phyloP scores from a whole-genome alignment of 495 filamentous ascomycete species.

The Penicillium egyptiacum region DNA sequence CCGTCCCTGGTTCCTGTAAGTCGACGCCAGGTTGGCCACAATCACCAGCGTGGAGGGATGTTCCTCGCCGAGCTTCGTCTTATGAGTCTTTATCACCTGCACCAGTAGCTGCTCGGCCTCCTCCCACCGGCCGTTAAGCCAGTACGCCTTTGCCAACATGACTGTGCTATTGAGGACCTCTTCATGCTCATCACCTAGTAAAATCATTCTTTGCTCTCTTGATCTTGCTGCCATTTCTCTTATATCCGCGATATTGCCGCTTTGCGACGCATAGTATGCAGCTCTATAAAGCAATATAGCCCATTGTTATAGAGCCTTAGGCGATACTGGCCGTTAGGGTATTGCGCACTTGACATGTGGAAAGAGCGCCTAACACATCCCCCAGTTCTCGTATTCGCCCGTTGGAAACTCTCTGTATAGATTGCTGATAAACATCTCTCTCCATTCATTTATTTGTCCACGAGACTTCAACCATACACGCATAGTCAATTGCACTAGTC shows the following conservation, averaged over 20 bases:
- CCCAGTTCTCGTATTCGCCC: slow-evolving; percentile 9
- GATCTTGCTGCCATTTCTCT: not conserved
- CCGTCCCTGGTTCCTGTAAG: not conserved
- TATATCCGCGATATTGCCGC: not conserved
- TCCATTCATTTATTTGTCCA: slow-evolving; percentile 31
- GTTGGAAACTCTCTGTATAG: not conserved
- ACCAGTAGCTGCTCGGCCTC: slow-evolving; percentile 20
- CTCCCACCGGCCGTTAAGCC: slow-evolving; percentile 25
- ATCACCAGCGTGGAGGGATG: not conserved
- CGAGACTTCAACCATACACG: slow-evolving; percentile 6
- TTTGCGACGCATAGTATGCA: not conserved
- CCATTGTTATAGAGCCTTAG: not conserved
- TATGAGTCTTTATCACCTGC: slow-evolving; percentile 7
- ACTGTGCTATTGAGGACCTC: slow-evolving; percentile 9
- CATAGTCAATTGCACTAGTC: not conserved
- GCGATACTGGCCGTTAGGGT: slow-evolving; percentile 3
- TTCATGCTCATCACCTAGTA: slow-evolving; percentile 8
- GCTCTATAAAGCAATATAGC: slow-evolving; percentile 3
- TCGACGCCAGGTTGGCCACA: not conserved
- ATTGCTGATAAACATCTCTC: not conserved
- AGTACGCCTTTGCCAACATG: slow-evolving; percentile 24
- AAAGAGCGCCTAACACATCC: not conserved
- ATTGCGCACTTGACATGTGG: not conserved
- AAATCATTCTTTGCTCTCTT: not conserved
- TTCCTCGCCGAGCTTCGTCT: not conserved